Percentiles rank a stretch among this genome's conserved stretches.
These are phyloP conservation scores for Auriscalpium vulgare DNA, from an alignment of 768 basidiomycete species.

Conservation along the genomic window DNA sequence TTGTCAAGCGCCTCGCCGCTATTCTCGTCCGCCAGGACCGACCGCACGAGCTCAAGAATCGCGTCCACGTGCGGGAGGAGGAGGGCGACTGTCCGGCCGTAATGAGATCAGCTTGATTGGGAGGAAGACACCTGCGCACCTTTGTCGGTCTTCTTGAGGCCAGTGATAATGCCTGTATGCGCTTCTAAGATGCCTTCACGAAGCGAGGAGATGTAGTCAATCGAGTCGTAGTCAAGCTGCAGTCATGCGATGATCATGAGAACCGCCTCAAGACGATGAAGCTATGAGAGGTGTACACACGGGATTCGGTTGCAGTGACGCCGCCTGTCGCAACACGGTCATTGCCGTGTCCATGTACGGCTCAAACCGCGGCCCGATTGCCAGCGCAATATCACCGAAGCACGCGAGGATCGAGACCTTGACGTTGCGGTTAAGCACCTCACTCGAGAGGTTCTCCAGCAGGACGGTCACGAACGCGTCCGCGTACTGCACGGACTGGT, in stretches of 20 bases:
- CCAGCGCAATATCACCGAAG: slow-evolving; percentile 95
- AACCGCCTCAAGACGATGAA: background rate
- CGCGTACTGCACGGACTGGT: slow-evolving; percentile 76
- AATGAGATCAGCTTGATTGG: background rate
- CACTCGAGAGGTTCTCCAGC: slow-evolving; percentile 84
- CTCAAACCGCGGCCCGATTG: slow-evolving; percentile 79
- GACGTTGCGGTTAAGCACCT: slow-evolving; percentile 85
- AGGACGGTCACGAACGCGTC: slow-evolving; percentile 87
- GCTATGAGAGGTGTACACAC: slow-evolving; percentile 34
- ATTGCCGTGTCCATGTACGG: slow-evolving; percentile 88
- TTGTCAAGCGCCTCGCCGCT: slow-evolving; percentile 71
- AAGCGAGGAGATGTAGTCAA: slow-evolving; percentile 85
- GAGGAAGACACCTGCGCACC: slow-evolving; percentile 31
- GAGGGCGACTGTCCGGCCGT: slow-evolving; percentile 29
- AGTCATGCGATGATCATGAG: slow-evolving; percentile 1
- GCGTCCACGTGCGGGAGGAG: slow-evolving; percentile 63
- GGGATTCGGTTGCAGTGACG: slow-evolving; percentile 78
- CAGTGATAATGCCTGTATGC: slow-evolving; percentile 90
- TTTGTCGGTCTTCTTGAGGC: slow-evolving; percentile 77
- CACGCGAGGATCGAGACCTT: slow-evolving; percentile 95
- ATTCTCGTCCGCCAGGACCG: slow-evolving; percentile 75
- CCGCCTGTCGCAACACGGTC: slow-evolving; percentile 87
- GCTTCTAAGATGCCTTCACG: slow-evolving; percentile 96
- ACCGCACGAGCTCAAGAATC: slow-evolving; percentile 77
- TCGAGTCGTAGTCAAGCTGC: slow-evolving; percentile 78